phyloP scores from a whole-genome alignment of 148 eudicot genomes.

The Cornus suecica region DNA sequence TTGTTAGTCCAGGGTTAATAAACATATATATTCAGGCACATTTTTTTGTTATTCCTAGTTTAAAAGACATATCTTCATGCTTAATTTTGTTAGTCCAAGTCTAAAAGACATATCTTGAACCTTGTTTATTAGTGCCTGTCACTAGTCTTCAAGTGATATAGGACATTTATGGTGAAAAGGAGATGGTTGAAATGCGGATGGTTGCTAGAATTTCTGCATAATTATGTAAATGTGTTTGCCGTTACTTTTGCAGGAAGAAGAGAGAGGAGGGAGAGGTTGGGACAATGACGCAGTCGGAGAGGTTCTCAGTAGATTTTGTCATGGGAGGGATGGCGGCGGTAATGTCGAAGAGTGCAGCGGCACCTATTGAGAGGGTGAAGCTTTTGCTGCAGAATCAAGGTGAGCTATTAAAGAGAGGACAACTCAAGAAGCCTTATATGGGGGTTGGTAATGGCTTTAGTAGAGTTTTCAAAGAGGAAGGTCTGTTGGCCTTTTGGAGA shows the following conservation, averaged over 20 bases:
- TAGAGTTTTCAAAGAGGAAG: slow-evolving; percentile 75
- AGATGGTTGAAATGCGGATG: background rate
- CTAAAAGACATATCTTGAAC: no score
- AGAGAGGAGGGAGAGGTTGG: slow-evolving; percentile 11
- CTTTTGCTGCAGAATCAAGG: slow-evolving; percentile 86
- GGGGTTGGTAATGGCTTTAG: slow-evolving; percentile 68
- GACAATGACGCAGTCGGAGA: slow-evolving; percentile 42
- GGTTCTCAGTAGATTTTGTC: slow-evolving; percentile 61
- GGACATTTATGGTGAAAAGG: background rate
- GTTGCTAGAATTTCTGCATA: background rate
- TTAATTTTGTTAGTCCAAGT: no score
- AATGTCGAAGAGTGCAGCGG: slow-evolving; percentile 77
- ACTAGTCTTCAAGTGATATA: background rate
- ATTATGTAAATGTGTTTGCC: background rate
- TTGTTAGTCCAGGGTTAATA: no score
- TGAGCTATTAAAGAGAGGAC: slow-evolving; percentile 72
- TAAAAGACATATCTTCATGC: no score
- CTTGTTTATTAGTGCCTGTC: background rate
- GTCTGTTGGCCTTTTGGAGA: slow-evolving; percentile 77
- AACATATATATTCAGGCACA: no score
- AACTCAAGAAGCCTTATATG: slow-evolving; percentile 55
- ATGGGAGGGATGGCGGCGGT: slow-evolving; percentile 86
- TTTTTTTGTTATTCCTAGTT: no score
- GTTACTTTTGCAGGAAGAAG: slow-evolving; percentile 6
- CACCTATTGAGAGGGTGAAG: slow-evolving; percentile 94